Percentiles rank a stretch among this genome's conserved stretches.
These are phyloP conservation scores for Zostera marina DNA, from an alignment of 116 monocot species.

Conservation along the genomic window DNA sequence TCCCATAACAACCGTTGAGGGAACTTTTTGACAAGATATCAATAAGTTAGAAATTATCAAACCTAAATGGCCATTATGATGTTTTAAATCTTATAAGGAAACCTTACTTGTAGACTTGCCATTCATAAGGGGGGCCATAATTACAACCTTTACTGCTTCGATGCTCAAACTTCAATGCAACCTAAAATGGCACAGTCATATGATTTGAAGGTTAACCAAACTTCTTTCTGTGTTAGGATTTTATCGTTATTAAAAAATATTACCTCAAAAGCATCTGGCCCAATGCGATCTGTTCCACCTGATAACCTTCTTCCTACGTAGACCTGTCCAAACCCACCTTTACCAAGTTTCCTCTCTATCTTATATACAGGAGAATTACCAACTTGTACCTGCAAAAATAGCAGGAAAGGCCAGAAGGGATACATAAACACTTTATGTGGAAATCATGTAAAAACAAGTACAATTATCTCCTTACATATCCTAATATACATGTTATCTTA, in stretches of 20 bases:
- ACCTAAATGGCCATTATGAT: too few relatives aligned
- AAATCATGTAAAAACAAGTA: too few relatives aligned
- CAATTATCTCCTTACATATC: too few relatives aligned
- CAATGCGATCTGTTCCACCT: conserved; percentile 73
- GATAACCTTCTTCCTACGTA: conserved; percentile 84
- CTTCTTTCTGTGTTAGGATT: not conserved
- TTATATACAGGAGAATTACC: conserved; percentile 89
- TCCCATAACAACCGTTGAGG: conserved; percentile 94
- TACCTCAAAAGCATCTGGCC: conserved; percentile 96
- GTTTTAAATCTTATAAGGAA: conserved; percentile 1
- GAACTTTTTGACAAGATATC: conserved; percentile 24
- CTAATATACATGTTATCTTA: too few relatives aligned
- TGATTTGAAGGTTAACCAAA: not conserved
- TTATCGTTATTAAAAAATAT: not conserved
- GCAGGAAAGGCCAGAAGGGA: too few relatives aligned
- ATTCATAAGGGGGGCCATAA: conserved; percentile 91
- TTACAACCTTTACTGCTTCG: conserved; percentile 95
- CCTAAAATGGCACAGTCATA: conserved; percentile 17
- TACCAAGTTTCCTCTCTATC: conserved; percentile 88
- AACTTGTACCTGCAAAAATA: conserved; percentile 66
- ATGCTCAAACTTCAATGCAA: conserved; percentile 91
- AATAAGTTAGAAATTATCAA: not conserved
- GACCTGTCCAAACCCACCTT: conserved; percentile 99
- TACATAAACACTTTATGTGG: too few relatives aligned
- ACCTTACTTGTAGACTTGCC: conserved; percentile 96